These are phyloP conservation scores for Ceratocystis variospora DNA, from an alignment of 2,329 filamentous ascomycete genomes.

Conservation along the genomic window DNA sequence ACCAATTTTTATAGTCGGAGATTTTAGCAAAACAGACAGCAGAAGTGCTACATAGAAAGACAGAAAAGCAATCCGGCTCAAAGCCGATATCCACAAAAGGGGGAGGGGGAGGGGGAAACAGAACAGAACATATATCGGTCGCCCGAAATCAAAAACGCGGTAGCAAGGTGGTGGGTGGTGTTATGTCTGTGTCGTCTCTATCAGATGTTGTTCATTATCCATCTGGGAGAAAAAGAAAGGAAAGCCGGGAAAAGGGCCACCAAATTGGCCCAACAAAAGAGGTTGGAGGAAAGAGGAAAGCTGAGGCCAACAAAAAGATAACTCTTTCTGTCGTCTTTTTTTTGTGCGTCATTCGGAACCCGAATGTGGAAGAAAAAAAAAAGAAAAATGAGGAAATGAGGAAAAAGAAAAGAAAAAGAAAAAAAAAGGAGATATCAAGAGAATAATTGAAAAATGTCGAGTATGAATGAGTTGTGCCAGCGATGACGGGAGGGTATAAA, in stretches of 20 bases:
- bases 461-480: neutral
- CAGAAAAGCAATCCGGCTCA: neutral
- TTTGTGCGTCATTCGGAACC: neutral
- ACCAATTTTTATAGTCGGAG: neutral
- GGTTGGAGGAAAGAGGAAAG: neutral
- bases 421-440: neutral
- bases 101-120: neutral
- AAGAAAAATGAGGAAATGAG: neutral
- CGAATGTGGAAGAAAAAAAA: neutral
- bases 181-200: neutral
- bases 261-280: neutral
- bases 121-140: neutral
- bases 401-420: no score
- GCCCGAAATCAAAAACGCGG: neutral
- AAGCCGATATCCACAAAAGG: neutral
- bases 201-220: neutral
- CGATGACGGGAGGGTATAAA: constrained; percentile 2
- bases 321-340: neutral
- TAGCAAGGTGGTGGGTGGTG: neutral
- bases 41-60: neutral
- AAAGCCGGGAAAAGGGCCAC: no score
- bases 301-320: neutral
- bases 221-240: neutral
- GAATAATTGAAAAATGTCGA: neutral
- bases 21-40: neutral